Evolutionary conservation across 495 filamentous ascomycete species (phyloP).

Genomic region (Hypoxylon rickii): DNA sequence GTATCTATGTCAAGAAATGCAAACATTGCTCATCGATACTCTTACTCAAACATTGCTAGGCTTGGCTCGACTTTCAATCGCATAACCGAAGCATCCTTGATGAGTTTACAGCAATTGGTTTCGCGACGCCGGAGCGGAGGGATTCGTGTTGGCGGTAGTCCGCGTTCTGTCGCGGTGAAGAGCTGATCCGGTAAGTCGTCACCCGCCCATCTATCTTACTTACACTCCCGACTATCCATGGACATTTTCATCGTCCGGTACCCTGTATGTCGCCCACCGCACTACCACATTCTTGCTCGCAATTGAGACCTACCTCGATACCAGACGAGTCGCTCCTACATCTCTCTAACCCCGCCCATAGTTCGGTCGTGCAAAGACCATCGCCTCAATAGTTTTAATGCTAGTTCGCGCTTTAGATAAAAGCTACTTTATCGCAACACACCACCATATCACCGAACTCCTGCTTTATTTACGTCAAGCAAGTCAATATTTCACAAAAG

Average conservation of each 20-base stretch:
- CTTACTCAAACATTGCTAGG: background rate
- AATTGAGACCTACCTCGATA: background rate
- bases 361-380: slow-evolving; percentile 15
- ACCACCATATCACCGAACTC: slow-evolving; percentile 4
- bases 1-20: slow-evolving; percentile 16
- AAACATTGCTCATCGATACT: slow-evolving; percentile 22
- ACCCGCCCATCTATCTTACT: background rate
- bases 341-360: slow-evolving; percentile 25
- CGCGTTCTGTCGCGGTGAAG: slow-evolving; percentile 27
- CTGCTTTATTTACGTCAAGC: too few species aligned
- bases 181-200: slow-evolving; percentile 26
- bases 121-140: slow-evolving; percentile 31
- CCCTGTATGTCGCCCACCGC: background rate
- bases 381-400: too few species aligned
- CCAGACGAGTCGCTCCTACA: too few species aligned
- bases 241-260: background rate
- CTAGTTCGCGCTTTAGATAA: slow-evolving; percentile 2
- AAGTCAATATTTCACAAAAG: too few species aligned
- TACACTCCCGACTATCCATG: background rate
- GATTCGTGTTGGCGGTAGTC: slow-evolving; percentile 30
- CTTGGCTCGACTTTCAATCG: background rate
- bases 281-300: slow-evolving; percentile 1
- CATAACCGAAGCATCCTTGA: slow-evolving; percentile 15
- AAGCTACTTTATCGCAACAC: slow-evolving; percentile 2
- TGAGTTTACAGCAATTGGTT: slow-evolving; percentile 25